Percentiles rank a stretch among this genome's conserved stretches.
Evolutionary conservation across 163 green algal genomes (phyloP).

Genomic region (Prototheca wickerhamii): DNA sequence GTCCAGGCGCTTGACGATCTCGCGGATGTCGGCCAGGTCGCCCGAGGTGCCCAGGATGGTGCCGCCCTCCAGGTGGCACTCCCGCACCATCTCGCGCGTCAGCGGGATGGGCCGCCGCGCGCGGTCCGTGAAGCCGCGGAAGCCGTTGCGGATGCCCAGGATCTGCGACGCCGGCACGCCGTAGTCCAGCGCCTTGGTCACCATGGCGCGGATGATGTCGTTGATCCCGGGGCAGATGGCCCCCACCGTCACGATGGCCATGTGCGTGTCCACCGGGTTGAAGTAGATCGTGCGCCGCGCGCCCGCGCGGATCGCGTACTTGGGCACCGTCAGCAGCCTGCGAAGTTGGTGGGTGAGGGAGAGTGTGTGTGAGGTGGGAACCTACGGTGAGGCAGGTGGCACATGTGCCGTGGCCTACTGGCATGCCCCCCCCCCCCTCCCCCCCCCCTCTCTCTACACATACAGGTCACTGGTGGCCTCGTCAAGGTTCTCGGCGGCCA

Average conservation of each 20-base stretch:
- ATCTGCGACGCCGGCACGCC: conserved; percentile 83
- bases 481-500: neutral
- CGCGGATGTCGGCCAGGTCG: conserved; percentile 73
- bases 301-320: conserved; percentile 71
- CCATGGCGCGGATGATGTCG: conserved; percentile 78
- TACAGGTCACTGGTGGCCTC: conserved; percentile 4
- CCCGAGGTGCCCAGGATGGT: conserved; percentile 82
- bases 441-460: neutral
- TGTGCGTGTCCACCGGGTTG: conserved; percentile 53
- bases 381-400: no score
- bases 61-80: conserved; percentile 84
- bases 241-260: conserved; percentile 82
- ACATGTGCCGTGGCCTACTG: no score
- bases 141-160: conserved; percentile 76
- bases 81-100: conserved; percentile 64
- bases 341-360: neutral
- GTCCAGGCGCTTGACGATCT: conserved; percentile 85
- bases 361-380: neutral
- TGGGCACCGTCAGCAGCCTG: conserved; percentile 44
- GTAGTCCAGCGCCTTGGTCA: conserved; percentile 75
- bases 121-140: conserved; percentile 70
- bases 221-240: conserved; percentile 93
- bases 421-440: no score
- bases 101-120: conserved; percentile 64
- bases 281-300: conserved; percentile 72